Evolutionary conservation across 2,329 filamentous ascomycete species (phyloP).

Genomic region (Trichoderma sp.): DNA sequence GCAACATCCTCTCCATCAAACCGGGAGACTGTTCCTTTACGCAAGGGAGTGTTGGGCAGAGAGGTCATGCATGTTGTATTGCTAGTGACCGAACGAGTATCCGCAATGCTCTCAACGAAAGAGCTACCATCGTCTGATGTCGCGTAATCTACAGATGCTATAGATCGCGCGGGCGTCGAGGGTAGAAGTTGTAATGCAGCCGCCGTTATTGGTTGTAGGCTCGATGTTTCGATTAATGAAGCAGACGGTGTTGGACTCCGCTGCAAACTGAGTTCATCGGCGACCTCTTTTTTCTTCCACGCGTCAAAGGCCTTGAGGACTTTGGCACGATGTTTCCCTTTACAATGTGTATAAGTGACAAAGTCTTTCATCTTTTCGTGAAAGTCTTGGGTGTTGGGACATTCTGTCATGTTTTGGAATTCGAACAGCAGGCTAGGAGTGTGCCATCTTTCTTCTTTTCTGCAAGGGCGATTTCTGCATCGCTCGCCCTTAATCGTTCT

Average conservation of each 20-base stretch:
- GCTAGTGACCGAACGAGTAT: not conserved
- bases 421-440: not conserved
- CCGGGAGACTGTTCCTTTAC: not conserved
- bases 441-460: not conserved
- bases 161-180: not conserved
- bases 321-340: not conserved
- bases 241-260: not conserved
- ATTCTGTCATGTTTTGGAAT: constrained; percentile 6
- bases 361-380: constrained; percentile 3
- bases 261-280: not conserved
- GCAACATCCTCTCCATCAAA: not conserved
- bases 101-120: not conserved
- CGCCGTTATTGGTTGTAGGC: not conserved
- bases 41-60: not conserved
- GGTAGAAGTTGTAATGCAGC: not conserved
- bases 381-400: not conserved
- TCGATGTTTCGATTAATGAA: not conserved
- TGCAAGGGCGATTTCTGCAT: constrained; percentile 3
- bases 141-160: not conserved
- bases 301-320: not conserved
- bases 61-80: constrained; percentile 6
- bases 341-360: constrained; percentile 13
- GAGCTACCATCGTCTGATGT: constrained; percentile 12
- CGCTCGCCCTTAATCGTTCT: not conserved
- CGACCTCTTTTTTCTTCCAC: not conserved